Conservation (phyloP, 208 protist species). For the Angomonas ambiguus region DNA sequence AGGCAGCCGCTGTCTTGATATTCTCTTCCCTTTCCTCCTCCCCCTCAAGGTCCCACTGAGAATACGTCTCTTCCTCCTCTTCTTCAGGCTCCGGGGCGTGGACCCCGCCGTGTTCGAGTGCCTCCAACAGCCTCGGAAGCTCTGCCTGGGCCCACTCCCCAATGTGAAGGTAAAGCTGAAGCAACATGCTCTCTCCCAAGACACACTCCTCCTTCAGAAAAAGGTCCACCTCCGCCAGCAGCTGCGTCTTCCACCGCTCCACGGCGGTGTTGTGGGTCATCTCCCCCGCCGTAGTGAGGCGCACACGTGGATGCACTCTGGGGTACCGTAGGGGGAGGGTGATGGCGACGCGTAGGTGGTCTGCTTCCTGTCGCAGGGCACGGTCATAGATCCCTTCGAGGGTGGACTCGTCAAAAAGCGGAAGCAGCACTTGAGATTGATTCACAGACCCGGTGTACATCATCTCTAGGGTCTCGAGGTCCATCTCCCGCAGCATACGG, state of each 20-base stretch:
- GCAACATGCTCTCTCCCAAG: conserved; percentile 45
- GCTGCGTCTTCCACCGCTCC: conserved; percentile 50
- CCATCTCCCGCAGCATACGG: conserved; percentile 32
- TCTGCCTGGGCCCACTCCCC: conserved; percentile 30
- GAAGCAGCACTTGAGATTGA: conserved; percentile 33
- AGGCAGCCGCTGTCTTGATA: conserved; percentile 32
- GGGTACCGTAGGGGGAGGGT: conserved; percentile 49
- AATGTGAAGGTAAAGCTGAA: conserved; percentile 59
- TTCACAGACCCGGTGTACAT: conserved; percentile 70
- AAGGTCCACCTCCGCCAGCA: conserved; percentile 25
- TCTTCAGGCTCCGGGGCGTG: conserved; percentile 6
- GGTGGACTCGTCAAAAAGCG: conserved; percentile 28
- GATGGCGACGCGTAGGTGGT: conserved; percentile 42
- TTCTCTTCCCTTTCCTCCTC: conserved; percentile 24
- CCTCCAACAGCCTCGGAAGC: conserved; percentile 23
- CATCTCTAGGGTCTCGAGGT: conserved; percentile 68
- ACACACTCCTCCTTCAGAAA: conserved; percentile 54
- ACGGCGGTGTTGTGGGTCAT: conserved; percentile 32
- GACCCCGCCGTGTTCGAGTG: conserved; percentile 23
- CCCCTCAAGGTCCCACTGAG: conserved; percentile 36
- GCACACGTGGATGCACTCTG: not conserved
- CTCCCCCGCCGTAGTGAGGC: not conserved
- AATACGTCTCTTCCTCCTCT: conserved; percentile 3
- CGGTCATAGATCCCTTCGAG: conserved; percentile 13
- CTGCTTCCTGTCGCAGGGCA: conserved; percentile 17